Evolutionary conservation across 1,284 basidiomycete species (phyloP), one percentile per base, ranked within the genome.

Genomic region (Meripilus lineatus): DNA sequence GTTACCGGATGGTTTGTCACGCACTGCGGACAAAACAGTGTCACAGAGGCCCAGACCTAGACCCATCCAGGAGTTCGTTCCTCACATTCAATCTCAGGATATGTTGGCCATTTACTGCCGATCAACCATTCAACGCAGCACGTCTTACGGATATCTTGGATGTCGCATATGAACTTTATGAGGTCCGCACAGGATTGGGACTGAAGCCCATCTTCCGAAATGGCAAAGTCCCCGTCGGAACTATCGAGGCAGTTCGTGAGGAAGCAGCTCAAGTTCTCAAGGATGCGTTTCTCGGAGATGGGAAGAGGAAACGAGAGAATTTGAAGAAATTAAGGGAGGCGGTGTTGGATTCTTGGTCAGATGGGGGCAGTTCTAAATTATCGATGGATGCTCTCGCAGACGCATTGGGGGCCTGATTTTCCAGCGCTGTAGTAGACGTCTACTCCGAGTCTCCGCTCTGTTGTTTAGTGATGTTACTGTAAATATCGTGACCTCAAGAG

Each of bases 121-220:
- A 58, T 44, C 56, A 58, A 42, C 52, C 59, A 8, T 28, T 46
- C 3, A 61, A 59, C 45, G 52, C 56, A 10, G 42, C 52, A 3
- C 49, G 52, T 24, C 44, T 57, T 18, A 40, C 50, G 20, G 48
- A 48, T 18, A 53, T 46, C 18, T 50, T 56, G 37, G 42, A 52
- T 15, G 40, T 55, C 35, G 59, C 50, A 8, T 61, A 61, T 44
- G 59, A 62, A 51, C 50, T 62, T 6, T 37, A 58, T 37, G 58
- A 62, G 41, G 54, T 55, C 11, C 55, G 60, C 15, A 53, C 23
- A 8, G 58, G 55, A 6, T 28, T 50, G 38, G 58, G 56, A 2
- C 43, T 55, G 20, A 46, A 45, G 32, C 56, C 53, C 39, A 33
- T 53, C 7, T 44, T 40, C 26, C 46, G 50, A 10, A 48, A 46